Evolutionary conservation across 441 rosid genomes (phyloP).

Genomic region (Metrosideros polymorpha): DNA sequence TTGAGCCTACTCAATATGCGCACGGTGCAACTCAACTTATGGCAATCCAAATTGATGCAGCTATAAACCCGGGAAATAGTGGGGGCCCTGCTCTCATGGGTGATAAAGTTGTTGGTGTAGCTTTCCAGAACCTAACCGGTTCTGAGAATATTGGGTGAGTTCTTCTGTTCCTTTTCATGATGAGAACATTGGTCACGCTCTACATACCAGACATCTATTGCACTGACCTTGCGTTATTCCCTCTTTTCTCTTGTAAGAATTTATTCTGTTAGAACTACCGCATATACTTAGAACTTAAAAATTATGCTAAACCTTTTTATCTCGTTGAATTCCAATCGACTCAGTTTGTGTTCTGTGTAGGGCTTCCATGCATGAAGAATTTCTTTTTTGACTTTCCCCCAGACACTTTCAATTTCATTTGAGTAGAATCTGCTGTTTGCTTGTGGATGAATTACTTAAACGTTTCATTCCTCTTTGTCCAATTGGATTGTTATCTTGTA

Average conservation of each 20-base stretch:
- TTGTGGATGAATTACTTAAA: neutral
- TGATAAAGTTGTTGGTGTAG: conserved; percentile 77
- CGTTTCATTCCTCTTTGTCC: neutral
- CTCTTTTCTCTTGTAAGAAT: neutral
- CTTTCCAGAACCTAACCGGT: conserved; percentile 84
- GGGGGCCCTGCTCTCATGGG: conserved; percentile 93
- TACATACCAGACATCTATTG: neutral
- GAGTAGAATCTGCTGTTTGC: neutral
- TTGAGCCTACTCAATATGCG: conserved; percentile 78
- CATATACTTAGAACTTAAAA: neutral
- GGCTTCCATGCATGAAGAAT: neutral
- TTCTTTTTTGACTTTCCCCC: neutral
- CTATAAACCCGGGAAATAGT: conserved; percentile 82
- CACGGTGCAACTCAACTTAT: conserved; percentile 76
- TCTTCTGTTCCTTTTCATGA: neutral
- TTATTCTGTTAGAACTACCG: neutral
- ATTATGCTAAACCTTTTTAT: neutral
- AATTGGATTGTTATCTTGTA: neutral
- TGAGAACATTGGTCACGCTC: neutral
- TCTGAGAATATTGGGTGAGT: conserved; percentile 91
- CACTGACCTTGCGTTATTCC: neutral
- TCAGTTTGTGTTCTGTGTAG: neutral
- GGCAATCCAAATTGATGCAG: conserved; percentile 97
- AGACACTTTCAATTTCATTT: neutral
- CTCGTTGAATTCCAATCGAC: neutral